phyloP scores from a whole-genome alignment of 2,329 filamentous ascomycete species.

The Phaeophleospora eucalypticola region DNA sequence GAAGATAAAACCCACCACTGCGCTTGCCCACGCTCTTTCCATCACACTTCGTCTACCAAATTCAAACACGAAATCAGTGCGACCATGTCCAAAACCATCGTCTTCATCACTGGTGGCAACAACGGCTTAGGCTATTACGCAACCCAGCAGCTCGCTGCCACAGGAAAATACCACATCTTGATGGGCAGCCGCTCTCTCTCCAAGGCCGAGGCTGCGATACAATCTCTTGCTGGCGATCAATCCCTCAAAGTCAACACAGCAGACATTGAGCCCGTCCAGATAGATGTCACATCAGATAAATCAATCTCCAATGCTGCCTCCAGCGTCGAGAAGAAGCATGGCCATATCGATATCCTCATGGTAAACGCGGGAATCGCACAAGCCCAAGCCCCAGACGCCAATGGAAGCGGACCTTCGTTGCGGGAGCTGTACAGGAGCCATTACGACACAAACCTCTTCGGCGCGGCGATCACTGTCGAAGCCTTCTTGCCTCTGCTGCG shows the following conservation, averaged over 20 bases:
- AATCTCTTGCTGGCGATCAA: slow-evolving; percentile 5
- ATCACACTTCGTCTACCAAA: too few species aligned
- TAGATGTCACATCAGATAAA: slow-evolving; percentile 43
- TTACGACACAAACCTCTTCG: slow-evolving; percentile 30
- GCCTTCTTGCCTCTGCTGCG: slow-evolving; percentile 28
- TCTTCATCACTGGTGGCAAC: slow-evolving; percentile 32
- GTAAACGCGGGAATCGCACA: slow-evolving; percentile 29
- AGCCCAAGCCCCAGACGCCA: neutral
- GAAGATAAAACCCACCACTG: too few species aligned
- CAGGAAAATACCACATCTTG: slow-evolving; percentile 40
- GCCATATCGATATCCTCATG: slow-evolving; percentile 34
- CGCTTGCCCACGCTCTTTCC: too few species aligned
- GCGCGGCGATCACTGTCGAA: slow-evolving; percentile 22
- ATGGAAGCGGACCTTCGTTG: slow-evolving; percentile 2
- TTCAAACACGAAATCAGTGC: neutral
- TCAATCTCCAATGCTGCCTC: slow-evolving; percentile 39
- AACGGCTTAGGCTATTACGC: slow-evolving; percentile 43
- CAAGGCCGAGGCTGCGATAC: slow-evolving; percentile 36
- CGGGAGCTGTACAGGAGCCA: slow-evolving; percentile 20
- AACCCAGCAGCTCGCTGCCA: slow-evolving; percentile 38
- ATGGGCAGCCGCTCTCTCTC: slow-evolving; percentile 36
- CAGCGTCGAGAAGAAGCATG: slow-evolving; percentile 26
- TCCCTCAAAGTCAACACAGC: neutral
- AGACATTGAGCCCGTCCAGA: slow-evolving; percentile 36
- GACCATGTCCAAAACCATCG: neutral